A percentile compares a stretch with the other conserved stretches of the same genome.
Conservation (phyloP, 805 yeast species). For the Spathaspora boniae region DNA sequence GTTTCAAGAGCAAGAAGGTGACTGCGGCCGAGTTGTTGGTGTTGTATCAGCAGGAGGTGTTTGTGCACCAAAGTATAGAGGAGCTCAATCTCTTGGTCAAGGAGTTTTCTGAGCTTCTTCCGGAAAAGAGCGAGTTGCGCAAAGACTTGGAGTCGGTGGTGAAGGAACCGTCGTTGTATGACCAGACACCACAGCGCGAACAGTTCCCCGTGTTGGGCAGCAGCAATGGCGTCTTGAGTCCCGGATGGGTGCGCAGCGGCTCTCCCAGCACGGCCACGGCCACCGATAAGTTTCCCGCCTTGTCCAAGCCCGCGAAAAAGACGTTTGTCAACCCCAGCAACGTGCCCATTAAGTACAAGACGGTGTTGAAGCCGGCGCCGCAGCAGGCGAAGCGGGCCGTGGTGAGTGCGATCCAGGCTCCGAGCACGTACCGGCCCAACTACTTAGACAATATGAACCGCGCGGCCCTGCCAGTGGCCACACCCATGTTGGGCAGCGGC, state of each 20-base stretch:
- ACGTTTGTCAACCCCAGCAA: constrained; percentile 13
- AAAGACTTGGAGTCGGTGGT: constrained; percentile 27
- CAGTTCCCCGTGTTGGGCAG: constrained; percentile 51
- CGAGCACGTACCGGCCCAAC: constrained; percentile 24
- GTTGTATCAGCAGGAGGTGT: constrained; percentile 45
- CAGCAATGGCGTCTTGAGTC: constrained; percentile 15
- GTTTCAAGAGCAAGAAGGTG: constrained; percentile 44
- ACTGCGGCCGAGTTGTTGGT: constrained; percentile 46
- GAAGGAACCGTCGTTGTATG: constrained; percentile 18
- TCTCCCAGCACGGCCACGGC: constrained; percentile 8
- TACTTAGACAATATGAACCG: constrained; percentile 25
- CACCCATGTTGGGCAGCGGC: constrained; percentile 21
- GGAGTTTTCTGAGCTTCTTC: constrained; percentile 58
- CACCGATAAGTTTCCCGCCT: constrained; percentile 32
- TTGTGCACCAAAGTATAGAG: constrained; percentile 35
- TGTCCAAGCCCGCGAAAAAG: constrained; percentile 23
- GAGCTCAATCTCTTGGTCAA: constrained; percentile 57
- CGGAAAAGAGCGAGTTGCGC: constrained; percentile 42
- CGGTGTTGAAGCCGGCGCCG: constrained; percentile 21
- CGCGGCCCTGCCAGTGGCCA: constrained; percentile 19
- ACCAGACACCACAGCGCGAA: constrained; percentile 18
- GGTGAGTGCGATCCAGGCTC: constrained; percentile 16
- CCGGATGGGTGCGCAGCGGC: constrained; percentile 10
- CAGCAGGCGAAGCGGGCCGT: constrained; percentile 8
- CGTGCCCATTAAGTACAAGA: constrained; percentile 34